Evolutionary conservation across 106 monocot genomes (phyloP).

Genomic region (Dendrobium officinale): DNA sequence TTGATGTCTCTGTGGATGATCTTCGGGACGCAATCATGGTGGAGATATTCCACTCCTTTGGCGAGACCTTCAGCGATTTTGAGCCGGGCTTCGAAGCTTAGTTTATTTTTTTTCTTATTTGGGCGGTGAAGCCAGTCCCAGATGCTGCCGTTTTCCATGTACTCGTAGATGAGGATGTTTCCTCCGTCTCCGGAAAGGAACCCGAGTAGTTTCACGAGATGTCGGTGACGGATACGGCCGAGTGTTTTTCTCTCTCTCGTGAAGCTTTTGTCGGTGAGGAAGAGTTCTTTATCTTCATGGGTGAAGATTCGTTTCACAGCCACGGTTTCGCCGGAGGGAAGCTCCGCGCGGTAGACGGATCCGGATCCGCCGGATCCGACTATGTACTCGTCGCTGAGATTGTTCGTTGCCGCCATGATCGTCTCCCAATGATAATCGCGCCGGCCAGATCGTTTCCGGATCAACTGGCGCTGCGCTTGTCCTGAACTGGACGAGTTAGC

Average conservation of each 20-base stretch:
- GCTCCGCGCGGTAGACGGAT: slow-evolving; percentile 66
- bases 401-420: slow-evolving; percentile 71
- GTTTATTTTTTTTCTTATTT: slow-evolving; percentile 40
- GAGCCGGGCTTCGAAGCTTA: slow-evolving; percentile 61
- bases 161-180: slow-evolving; percentile 70
- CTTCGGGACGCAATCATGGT: slow-evolving; percentile 72
- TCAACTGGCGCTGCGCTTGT: slow-evolving; percentile 26
- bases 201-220: slow-evolving; percentile 83
- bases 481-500: slow-evolving; percentile 40
- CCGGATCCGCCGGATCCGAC: slow-evolving; percentile 81
- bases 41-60: slow-evolving; percentile 87
- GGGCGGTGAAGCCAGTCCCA: slow-evolving; percentile 77
- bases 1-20: slow-evolving; percentile 91
- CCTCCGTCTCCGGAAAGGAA: slow-evolving; percentile 19
- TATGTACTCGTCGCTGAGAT: slow-evolving; percentile 67
- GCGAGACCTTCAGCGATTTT: slow-evolving; percentile 69
- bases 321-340: slow-evolving; percentile 61
- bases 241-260: slow-evolving; percentile 70
- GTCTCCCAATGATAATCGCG: slow-evolving; percentile 75
- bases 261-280: slow-evolving; percentile 57
- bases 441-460: slow-evolving; percentile 42
- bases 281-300: slow-evolving; percentile 20
- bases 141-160: slow-evolving; percentile 94
- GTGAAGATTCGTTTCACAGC: slow-evolving; percentile 64
- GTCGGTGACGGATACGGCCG: slow-evolving; percentile 71